Evolutionary conservation across 106 monocot genomes (phyloP), one percentile per base, ranked within the genome.

Genomic region (Dendrobium catenatum): DNA sequence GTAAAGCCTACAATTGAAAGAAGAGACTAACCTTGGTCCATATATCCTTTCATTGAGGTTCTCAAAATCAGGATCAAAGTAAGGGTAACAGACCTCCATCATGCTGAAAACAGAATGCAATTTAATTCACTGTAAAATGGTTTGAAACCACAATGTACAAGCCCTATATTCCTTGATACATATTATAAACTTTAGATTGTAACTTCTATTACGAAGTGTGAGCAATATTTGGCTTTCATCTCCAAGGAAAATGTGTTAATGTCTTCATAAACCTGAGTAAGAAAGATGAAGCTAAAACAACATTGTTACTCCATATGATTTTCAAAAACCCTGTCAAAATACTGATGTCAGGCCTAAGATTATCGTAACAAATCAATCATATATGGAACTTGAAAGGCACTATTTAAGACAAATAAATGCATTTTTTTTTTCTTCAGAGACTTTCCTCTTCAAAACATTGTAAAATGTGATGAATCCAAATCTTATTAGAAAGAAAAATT

Each of bases 61-160:
- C 54, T 92, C 92, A 59, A 81, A 92, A 51, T 92, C 92, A 80
- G 89, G 92, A 84, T 92, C 92, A 84, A 89, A 92, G 74, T 92
- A 92, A 78, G 92, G 85, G 42, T 81, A 81, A 47, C 84, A 89
- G 72, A 86, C 85, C 56, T 92, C 86, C 89, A 79, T 92, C 80
- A 76, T 86, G 78, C 79, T 85, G 80, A 66, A 76, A 46, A 72
- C 4, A 80, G 44, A 18, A 58, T 56, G 55, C 55, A 56, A 22
- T n/a, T 61, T 61, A 10, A 61, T 61, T 22, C 61, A 61, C 20
- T 22, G 22, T n/a, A 61, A 61, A 61, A 5, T 2, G 22, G 61
- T 22, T 61, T 0, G n/a, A 22, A n/a, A 61, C n/a, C 61, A 22
- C 61, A 61, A 61, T 61, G 8, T 3, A 61, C 8, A 61, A 61